Percentiles rank a stretch among this genome's conserved stretches.
Evolutionary conservation across 2,329 filamentous ascomycete species (phyloP).

Genomic region (Beauveria brongniartii): DNA sequence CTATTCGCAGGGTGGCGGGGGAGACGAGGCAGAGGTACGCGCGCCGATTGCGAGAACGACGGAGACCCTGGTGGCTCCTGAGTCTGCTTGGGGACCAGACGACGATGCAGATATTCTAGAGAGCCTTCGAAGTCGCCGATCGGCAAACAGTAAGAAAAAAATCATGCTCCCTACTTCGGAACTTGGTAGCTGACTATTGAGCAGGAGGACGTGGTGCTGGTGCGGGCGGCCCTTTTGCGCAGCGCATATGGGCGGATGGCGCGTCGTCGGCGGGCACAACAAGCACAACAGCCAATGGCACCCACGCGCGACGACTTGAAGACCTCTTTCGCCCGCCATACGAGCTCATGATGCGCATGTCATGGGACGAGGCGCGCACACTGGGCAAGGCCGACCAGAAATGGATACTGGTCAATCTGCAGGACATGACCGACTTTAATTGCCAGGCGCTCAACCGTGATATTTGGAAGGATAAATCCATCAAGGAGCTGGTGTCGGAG

Average conservation of each 20-base stretch:
- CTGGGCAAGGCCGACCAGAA: slow-evolving; percentile 82
- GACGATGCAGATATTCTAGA: slow-evolving; percentile 54
- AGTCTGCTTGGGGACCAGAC: slow-evolving; percentile 37
- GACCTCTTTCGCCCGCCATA: slow-evolving; percentile 91
- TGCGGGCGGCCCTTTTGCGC: slow-evolving; percentile 28
- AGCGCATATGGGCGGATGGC: slow-evolving; percentile 30
- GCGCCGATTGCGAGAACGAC: slow-evolving; percentile 88
- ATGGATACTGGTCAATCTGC: slow-evolving; percentile 93
- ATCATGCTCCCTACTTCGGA: not conserved
- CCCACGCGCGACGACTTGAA: slow-evolving; percentile 71
- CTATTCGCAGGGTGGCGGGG: slow-evolving; percentile 49
- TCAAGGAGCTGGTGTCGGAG: slow-evolving; percentile 74
- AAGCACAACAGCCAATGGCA: slow-evolving; percentile 37
- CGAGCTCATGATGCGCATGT: slow-evolving; percentile 70
- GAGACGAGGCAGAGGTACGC: slow-evolving; percentile 57
- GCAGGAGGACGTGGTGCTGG: slow-evolving; percentile 13
- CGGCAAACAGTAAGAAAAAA: slow-evolving; percentile 22
- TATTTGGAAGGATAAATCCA: slow-evolving; percentile 81
- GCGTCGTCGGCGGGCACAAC: slow-evolving; percentile 13
- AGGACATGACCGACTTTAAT: slow-evolving; percentile 87
- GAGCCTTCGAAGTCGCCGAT: slow-evolving; percentile 47
- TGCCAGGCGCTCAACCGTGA: slow-evolving; percentile 92
- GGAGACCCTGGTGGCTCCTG: slow-evolving; percentile 79
- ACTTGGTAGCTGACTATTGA: slow-evolving; percentile 3
- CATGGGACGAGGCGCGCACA: slow-evolving; percentile 79